Conservation (phyloP, 805 yeast species). For the Cyberlindnera amylophila region DNA sequence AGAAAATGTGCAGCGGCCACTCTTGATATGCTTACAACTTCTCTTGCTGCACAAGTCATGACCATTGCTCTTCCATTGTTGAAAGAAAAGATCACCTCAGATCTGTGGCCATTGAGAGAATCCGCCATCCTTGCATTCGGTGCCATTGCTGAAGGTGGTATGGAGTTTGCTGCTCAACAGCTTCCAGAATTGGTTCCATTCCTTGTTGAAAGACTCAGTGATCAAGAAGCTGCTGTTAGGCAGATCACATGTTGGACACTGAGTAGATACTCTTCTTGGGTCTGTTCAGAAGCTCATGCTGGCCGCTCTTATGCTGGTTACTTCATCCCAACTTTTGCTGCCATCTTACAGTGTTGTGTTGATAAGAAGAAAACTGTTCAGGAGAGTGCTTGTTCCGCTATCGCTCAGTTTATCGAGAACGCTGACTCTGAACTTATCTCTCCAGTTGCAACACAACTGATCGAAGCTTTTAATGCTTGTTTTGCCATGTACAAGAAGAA, state of each 20-base stretch:
- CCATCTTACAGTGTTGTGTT: slow-evolving; percentile 69
- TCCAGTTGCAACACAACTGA: slow-evolving; percentile 56
- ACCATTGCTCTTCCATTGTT: slow-evolving; percentile 68
- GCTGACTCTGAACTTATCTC: slow-evolving; percentile 60
- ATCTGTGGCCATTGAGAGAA: slow-evolving; percentile 86
- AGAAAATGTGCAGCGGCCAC: slow-evolving; percentile 95
- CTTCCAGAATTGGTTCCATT: slow-evolving; percentile 82
- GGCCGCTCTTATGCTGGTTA: slow-evolving; percentile 63
- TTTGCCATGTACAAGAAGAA: slow-evolving; percentile 76
- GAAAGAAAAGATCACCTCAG: slow-evolving; percentile 62
- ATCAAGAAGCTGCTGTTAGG: slow-evolving; percentile 77
- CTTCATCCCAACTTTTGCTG: slow-evolving; percentile 72
- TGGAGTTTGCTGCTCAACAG: slow-evolving; percentile 63
- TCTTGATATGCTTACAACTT: slow-evolving; percentile 71
- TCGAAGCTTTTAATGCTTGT: slow-evolving; percentile 69
- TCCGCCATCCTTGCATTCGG: slow-evolving; percentile 94
- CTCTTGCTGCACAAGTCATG: slow-evolving; percentile 64
- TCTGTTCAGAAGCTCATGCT: slow-evolving; percentile 60
- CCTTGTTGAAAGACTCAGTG: slow-evolving; percentile 73
- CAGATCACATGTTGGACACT: slow-evolving; percentile 96
- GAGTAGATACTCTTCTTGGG: slow-evolving; percentile 81
- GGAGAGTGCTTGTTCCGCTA: slow-evolving; percentile 86
- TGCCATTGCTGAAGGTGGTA: slow-evolving; percentile 88
- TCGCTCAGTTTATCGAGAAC: slow-evolving; percentile 77
- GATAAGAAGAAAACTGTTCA: slow-evolving; percentile 92